Evolutionary conservation across 2,329 filamentous ascomycete species (phyloP).

Genomic region (Stemphylium vesicarium): DNA sequence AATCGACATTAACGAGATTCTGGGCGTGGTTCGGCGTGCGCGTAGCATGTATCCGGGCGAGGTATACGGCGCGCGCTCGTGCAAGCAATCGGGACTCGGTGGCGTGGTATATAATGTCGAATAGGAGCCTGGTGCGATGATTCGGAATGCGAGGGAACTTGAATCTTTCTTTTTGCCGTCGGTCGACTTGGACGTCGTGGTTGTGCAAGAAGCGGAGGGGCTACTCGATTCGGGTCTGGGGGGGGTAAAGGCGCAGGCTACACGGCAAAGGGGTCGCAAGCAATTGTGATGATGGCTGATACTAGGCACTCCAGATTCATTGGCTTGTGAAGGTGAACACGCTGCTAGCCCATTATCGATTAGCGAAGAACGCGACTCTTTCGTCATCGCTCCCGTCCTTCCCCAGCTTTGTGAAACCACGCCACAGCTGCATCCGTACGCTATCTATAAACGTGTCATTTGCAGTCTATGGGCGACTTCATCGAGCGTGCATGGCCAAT

Average conservation of each 20-base stretch:
- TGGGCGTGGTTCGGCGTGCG: slow-evolving; percentile 22
- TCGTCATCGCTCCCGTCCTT: slow-evolving; percentile 27
- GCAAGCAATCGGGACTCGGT: slow-evolving; percentile 6
- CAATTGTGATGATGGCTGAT: slow-evolving; percentile 15
- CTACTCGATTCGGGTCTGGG: neutral
- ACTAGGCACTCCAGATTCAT: slow-evolving; percentile 7
- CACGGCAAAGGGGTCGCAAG: slow-evolving; percentile 11
- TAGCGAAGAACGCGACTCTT: slow-evolving; percentile 25
- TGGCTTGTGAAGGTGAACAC: slow-evolving; percentile 36
- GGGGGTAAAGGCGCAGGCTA: slow-evolving; percentile 5
- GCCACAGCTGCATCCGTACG: neutral
- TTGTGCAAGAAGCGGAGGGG: neutral
- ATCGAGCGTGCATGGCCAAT: neutral
- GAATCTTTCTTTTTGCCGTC: slow-evolving; percentile 1
- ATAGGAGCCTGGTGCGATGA: slow-evolving; percentile 32
- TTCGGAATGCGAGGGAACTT: slow-evolving; percentile 21
- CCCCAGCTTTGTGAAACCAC: slow-evolving; percentile 10
- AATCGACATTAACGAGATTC: slow-evolving; percentile 53
- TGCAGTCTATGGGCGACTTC: neutral
- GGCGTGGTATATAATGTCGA: slow-evolving; percentile 1
- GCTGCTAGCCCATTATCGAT: slow-evolving; percentile 18
- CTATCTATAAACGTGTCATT: neutral
- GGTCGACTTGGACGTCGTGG: neutral
- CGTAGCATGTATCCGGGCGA: slow-evolving; percentile 39
- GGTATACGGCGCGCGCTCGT: slow-evolving; percentile 26